These are phyloP conservation scores for Leishmania gerbilli DNA, from an alignment of 208 protist species.

Conservation along the genomic window DNA sequence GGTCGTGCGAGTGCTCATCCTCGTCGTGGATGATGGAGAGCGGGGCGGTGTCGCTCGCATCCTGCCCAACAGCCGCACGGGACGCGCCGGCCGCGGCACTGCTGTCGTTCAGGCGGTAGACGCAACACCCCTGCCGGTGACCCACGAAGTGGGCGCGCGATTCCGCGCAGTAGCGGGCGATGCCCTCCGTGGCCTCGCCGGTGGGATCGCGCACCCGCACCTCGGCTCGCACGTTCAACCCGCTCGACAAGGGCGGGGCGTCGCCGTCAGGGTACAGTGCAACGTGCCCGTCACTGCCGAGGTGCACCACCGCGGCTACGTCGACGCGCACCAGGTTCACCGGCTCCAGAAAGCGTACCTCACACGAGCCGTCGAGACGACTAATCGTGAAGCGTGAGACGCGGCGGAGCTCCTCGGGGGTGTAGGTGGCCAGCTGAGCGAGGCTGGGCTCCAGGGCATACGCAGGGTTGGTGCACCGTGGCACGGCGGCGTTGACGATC, in stretches of 20 bases:
- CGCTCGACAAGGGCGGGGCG: constrained; percentile 31
- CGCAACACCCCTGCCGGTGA: constrained; percentile 22
- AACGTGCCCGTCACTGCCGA: constrained; percentile 66
- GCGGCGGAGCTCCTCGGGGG: constrained; percentile 49
- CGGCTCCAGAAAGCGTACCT: constrained; percentile 71
- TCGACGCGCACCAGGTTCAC: constrained; percentile 84
- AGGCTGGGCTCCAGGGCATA: constrained; percentile 69
- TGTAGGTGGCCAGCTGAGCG: constrained; percentile 42
- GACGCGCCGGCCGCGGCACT: not conserved
- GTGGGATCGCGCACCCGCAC: constrained; percentile 68
- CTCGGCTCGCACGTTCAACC: constrained; percentile 64
- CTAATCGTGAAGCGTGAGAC: constrained; percentile 60
- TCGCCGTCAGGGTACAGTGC: constrained; percentile 54
- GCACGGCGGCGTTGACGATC: constrained; percentile 28
- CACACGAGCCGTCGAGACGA: constrained; percentile 64
- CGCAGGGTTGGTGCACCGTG: constrained; percentile 61
- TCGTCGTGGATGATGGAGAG: constrained; percentile 32
- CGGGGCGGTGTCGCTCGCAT: not conserved
- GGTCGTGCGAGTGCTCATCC: constrained; percentile 26
- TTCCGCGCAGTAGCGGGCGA: constrained; percentile 18
- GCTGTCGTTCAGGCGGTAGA: constrained; percentile 30
- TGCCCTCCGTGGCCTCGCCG: constrained; percentile 34
- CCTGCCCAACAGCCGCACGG: constrained; percentile 1
- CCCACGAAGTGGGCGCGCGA: constrained; percentile 12
- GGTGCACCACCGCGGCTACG: constrained; percentile 52